Percentiles rank a stretch among this genome's conserved stretches.
Evolutionary conservation across 1,284 basidiomycete genomes (phyloP).

Genomic region (Erythrobasidium hasegawianum): DNA sequence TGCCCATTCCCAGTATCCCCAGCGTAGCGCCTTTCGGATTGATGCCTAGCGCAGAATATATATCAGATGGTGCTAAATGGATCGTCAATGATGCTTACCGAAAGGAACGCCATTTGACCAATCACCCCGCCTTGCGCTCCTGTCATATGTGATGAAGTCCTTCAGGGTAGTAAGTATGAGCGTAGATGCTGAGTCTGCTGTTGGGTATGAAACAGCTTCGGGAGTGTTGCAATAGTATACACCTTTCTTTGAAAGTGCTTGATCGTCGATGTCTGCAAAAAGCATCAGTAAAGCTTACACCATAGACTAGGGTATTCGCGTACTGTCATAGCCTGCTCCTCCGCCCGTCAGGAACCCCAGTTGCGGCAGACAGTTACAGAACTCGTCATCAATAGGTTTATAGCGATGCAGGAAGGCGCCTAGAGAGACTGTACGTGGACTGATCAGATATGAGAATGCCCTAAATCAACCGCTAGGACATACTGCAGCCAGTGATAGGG

Average conservation of each 20-base stretch:
- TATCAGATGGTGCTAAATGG: background rate
- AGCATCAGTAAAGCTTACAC: background rate
- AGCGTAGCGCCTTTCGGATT: conserved; percentile 12
- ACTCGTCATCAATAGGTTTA: conserved; percentile 15
- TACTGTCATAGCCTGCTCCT: conserved; percentile 24
- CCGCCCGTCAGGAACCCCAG: conserved; percentile 15
- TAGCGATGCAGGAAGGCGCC: conserved; percentile 17
- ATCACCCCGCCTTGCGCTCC: conserved; percentile 18
- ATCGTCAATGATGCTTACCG: background rate
- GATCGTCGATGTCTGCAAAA: conserved; percentile 7
- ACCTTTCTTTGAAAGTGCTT: conserved; percentile 32
- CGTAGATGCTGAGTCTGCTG: conserved; percentile 45
- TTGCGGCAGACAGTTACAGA: conserved; percentile 18
- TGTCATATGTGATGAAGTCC: conserved; percentile 36
- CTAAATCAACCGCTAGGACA: background rate
- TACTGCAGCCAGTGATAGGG: conserved; percentile 19
- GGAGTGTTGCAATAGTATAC: conserved; percentile 47
- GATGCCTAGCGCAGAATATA: background rate
- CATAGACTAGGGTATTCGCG: background rate
- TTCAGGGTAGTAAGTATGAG: conserved; percentile 43
- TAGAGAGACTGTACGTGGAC: conserved; percentile 5
- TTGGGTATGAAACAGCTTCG: conserved; percentile 42
- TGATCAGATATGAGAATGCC: background rate
- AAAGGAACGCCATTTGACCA: conserved; percentile 18
- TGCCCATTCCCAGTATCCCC: conserved; percentile 40